These are phyloP conservation scores for Phytopythium kandeliae DNA, from an alignment of 352 stramenopile genomes.

Conservation along the genomic window DNA sequence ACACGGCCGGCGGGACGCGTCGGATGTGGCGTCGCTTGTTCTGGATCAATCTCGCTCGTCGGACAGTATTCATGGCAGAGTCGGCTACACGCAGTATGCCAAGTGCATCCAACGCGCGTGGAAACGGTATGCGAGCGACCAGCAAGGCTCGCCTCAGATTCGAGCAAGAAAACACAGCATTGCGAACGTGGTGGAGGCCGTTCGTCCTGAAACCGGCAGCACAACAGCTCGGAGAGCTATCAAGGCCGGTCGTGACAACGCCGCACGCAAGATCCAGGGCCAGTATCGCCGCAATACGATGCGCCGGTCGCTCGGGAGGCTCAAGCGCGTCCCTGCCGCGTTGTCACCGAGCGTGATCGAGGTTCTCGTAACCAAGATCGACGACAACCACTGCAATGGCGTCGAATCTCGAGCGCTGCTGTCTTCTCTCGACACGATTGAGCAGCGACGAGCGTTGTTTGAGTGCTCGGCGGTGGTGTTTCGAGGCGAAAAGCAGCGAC, in stretches of 20 bases:
- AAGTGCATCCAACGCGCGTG: slow-evolving; percentile 35
- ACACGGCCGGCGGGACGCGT: slow-evolving; percentile 9
- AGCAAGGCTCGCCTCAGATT: background rate
- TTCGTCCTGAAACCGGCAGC: background rate
- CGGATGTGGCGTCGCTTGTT: slow-evolving; percentile 8
- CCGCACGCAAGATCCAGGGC: slow-evolving; percentile 48
- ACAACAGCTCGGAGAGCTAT: slow-evolving; percentile 8
- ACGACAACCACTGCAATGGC: slow-evolving; percentile 14
- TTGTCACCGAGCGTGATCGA: slow-evolving; percentile 22
- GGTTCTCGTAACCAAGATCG: slow-evolving; percentile 19
- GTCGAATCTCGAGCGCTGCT: slow-evolving; percentile 23
- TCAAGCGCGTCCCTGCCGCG: slow-evolving; percentile 19
- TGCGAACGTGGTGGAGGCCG: background rate
- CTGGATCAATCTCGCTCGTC: slow-evolving; percentile 3
- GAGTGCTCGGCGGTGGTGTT: slow-evolving; percentile 40
- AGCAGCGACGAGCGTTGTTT: slow-evolving; percentile 43
- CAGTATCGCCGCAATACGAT: slow-evolving; percentile 44
- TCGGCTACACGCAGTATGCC: slow-evolving; percentile 8
- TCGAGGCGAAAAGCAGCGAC: background rate
- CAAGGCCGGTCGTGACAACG: slow-evolving; percentile 15
- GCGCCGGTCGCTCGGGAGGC: slow-evolving; percentile 27
- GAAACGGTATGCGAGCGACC: slow-evolving; percentile 13
- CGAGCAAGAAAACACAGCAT: background rate
- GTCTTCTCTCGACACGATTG: slow-evolving; percentile 17
- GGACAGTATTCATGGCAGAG: no score